phyloP scores from a whole-genome alignment of 495 filamentous ascomycete genomes.

The Hypoxylon crocopeplum region DNA sequence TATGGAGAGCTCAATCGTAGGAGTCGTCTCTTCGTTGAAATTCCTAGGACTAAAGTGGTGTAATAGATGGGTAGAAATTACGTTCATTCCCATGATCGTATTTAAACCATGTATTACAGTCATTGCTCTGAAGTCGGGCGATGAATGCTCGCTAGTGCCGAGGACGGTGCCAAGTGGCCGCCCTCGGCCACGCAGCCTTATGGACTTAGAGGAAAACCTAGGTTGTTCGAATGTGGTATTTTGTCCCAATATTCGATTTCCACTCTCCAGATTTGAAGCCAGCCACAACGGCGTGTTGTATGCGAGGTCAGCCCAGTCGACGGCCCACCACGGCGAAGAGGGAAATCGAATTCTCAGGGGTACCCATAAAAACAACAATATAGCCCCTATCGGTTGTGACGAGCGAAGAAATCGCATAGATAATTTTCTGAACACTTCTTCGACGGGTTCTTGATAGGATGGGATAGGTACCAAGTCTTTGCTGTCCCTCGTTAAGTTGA shows the following conservation, averaged over 20 bases:
- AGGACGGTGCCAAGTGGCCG: background rate
- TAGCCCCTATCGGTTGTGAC: slow-evolving; percentile 3
- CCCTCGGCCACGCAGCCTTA: background rate
- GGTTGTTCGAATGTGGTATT: background rate
- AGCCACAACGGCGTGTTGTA: slow-evolving; percentile 12
- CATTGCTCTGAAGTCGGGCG: background rate
- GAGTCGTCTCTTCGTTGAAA: too few relatives aligned
- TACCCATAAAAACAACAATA: slow-evolving; percentile 4
- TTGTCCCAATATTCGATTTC: background rate
- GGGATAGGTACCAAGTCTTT: slow-evolving; percentile 9
- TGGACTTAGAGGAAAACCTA: background rate
- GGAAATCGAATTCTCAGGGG: background rate
- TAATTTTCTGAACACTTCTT: slow-evolving; percentile 7
- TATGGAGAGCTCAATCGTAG: too few relatives aligned
- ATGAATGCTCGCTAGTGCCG: background rate
- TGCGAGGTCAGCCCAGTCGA: slow-evolving; percentile 15
- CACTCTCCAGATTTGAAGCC: background rate
- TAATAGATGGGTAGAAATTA: too few relatives aligned
- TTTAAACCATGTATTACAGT: background rate
- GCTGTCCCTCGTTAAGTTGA: slow-evolving; percentile 8
- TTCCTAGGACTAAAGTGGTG: too few relatives aligned
- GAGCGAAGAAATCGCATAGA: slow-evolving; percentile 2
- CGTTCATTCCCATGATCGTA: too few relatives aligned
- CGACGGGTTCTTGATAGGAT: slow-evolving; percentile 1
- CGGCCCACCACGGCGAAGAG: background rate